Evolutionary conservation across 306 rosid genomes (phyloP), one percentile per base, ranked within the genome.

Genomic region (Vigna mungo): DNA sequence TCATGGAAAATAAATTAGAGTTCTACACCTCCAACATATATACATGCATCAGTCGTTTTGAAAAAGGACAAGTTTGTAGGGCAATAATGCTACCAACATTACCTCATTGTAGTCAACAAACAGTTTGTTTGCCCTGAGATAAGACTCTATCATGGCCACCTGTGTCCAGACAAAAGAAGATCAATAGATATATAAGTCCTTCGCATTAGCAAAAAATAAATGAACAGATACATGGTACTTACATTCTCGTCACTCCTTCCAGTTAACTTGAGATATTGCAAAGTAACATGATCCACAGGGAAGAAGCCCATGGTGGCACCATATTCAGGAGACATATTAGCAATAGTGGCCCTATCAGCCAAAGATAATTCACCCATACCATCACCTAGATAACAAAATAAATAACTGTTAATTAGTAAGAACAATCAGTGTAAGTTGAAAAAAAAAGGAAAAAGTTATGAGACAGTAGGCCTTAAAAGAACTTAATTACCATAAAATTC

Each of bases 231-330:
- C 11, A 39, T 67, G 71, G 67, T 70, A 89, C 94, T 82, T 76
- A 96, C 98, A 44, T 94, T 92, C 80, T 96, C 98, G 37, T 92
- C 98, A 73, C 93, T 96, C 87, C 98, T 84, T 70, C 98, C 96
- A n/a, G 97, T 93, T 83, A 93, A 79, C 85, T 88, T 92, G 77
- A 95, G 99, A 85, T 95, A 95, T 68, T 95, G 97, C 75, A 95
- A 87, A 51, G 98, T 93, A 75, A 93, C 97, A 53, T 86, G 97
- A 86, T 92, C 97, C 52, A 95, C 99, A 17, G 97, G 97, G 83
- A 95, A 95, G 90, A 92, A 95, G 16, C 97, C 99, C 99, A 96
- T 96, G 46, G 99, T 92, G 78, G 98, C 99, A 81, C 99, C 99
- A 87, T 96, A 96, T 68, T 96, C 99, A 2, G 98, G 99, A 82